Evolutionary conservation across 768 basidiomycete species (phyloP).

Genomic region (Amanita phalloides): DNA sequence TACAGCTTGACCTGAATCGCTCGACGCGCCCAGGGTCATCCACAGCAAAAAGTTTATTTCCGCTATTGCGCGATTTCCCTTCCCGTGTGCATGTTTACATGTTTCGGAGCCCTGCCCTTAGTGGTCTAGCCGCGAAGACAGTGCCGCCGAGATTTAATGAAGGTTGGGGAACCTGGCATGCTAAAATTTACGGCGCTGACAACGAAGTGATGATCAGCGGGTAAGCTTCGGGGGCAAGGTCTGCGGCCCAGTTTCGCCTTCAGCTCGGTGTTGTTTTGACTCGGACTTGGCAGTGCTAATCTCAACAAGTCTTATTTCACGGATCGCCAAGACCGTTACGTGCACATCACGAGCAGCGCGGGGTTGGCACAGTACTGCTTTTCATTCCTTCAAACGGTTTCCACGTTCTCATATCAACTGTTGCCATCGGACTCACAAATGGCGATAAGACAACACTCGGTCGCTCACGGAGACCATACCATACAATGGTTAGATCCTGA

Average conservation of each 20-base stretch:
- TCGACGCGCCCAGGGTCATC: conserved; percentile 68
- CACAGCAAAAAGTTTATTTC: conserved; percentile 55
- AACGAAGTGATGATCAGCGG: conserved; percentile 90
- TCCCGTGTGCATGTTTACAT: conserved; percentile 66
- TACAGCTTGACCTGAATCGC: conserved; percentile 77
- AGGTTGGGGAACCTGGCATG: conserved; percentile 98
- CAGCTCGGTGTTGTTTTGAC: neutral
- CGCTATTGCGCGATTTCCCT: conserved; percentile 64
- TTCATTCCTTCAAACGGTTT: conserved; percentile 59
- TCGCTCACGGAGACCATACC: conserved; percentile 30
- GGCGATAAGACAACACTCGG: conserved; percentile 17
- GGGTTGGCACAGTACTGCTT: conserved; percentile 74
- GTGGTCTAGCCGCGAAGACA: conserved; percentile 59
- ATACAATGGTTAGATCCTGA: conserved; percentile 59
- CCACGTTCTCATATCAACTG: conserved; percentile 62
- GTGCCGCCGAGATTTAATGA: conserved; percentile 94
- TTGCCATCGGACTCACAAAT: conserved; percentile 13
- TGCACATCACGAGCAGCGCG: conserved; percentile 56
- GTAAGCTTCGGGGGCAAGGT: conserved; percentile 29
- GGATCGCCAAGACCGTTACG: conserved; percentile 89
- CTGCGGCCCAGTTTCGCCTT: neutral
- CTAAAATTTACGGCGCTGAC: conserved; percentile 91
- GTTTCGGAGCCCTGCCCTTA: conserved; percentile 81
- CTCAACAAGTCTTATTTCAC: conserved; percentile 90
- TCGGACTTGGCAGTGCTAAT: conserved; percentile 61